Base-by-base conservation (phyloP, 495 filamentous ascomycete genomes). In the Neurospora tetrasperma region DNA sequence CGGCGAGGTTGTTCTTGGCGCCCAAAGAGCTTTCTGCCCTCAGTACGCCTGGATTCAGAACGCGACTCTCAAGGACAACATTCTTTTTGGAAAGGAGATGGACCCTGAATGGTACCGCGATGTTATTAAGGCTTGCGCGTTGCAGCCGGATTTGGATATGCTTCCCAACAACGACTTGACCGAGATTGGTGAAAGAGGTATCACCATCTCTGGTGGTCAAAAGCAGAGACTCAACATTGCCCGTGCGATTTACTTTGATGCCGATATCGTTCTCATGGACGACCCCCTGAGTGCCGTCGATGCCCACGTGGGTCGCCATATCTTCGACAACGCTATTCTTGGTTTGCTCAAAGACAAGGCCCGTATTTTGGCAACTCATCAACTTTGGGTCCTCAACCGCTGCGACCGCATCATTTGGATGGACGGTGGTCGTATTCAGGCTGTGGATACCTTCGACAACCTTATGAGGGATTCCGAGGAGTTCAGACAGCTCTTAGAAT, bases 11-110 rank as follows among this genome's bases (percentile, higher is more conserved):
- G 86, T 86, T 6, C 83, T 97, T 71, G 93, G 94, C 68, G 92
- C 92, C 2, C 89, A 88, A 2, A 83, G 94, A 69, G 92, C 94
- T 0, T 97, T 96, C 76, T 99, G 96, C 76, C 94, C 96, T 0
- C 96, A 99, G 77, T 97, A 96, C 78, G 92, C 96, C 4, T 99
- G 96, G 96, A 98, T 99, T 68, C 94, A 98, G 77, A 99, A 98
- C 76, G 84, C 93, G 0, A 91, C 90, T 16, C 90, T 98, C 6
- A 89, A 86, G 72, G 87, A 97, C 70, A 99, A 99, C 75, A 96
- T 99, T 71, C 78, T 96, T 2, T 98, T 99, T 76, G 95, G 95
- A 2, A 93, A 92, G 76, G 88, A 94, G 0, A 89, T 89, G 83
- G 84, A 93, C 54, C 81, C 79, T 38, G 76, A 81, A 0, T 93